Evolutionary conservation across 257 asterid genomes (phyloP).

Genomic region (Pogostemon cablin): DNA sequence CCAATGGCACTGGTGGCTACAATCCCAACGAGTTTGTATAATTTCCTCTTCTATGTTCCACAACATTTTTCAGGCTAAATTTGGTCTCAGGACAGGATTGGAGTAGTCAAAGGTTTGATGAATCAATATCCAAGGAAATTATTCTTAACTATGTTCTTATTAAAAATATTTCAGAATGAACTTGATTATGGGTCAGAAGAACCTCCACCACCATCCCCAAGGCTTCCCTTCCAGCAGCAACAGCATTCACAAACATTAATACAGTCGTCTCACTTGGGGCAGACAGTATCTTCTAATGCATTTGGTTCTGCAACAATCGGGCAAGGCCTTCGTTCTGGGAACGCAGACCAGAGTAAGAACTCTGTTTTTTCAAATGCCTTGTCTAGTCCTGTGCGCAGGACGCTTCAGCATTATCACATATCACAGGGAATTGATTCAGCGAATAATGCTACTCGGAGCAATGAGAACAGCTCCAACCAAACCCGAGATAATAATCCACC

Average conservation of each 20-base stretch:
- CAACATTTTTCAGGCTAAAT: background rate
- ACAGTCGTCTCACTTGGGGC: slow-evolving; percentile 43
- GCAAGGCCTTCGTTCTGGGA: slow-evolving; percentile 45
- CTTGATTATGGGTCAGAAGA: slow-evolving; percentile 60
- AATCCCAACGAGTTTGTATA: background rate
- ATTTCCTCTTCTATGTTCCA: background rate
- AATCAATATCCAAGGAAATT: background rate
- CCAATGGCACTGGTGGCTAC: background rate
- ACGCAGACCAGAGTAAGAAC: slow-evolving; percentile 51
- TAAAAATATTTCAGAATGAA: slow-evolving; percentile 48
- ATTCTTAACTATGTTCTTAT: slow-evolving; percentile 1
- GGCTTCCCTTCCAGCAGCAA: slow-evolving; percentile 47
- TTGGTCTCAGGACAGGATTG: no score
- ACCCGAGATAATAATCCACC: slow-evolving; percentile 49
- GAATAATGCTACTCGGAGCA: slow-evolving; percentile 42
- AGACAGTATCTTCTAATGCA: slow-evolving; percentile 46
- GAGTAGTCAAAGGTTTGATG: slow-evolving; percentile 7
- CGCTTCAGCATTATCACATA: slow-evolving; percentile 62
- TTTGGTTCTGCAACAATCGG: slow-evolving; percentile 49
- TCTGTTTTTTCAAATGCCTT: slow-evolving; percentile 62
- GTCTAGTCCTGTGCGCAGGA: slow-evolving; percentile 63
- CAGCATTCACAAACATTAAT: slow-evolving; percentile 41
- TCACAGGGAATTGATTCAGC: slow-evolving; percentile 46
- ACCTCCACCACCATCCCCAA: slow-evolving; percentile 54
- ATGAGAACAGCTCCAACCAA: slow-evolving; percentile 38